Conservation (phyloP, 441 rosid genomes). For the Sinapis alba region DNA sequence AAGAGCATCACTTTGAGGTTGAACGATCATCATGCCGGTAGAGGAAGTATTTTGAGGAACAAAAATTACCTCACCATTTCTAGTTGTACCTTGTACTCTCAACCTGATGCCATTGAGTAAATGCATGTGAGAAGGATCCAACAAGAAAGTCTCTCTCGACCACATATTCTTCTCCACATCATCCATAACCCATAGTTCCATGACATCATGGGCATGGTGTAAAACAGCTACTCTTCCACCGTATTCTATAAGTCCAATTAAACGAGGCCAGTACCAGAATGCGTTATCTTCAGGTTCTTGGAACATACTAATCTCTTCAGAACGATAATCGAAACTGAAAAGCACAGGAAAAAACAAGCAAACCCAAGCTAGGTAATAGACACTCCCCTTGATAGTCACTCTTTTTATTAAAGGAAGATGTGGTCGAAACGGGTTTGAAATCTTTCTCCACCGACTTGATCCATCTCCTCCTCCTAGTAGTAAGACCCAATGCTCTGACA, state of each 20-base stretch:
- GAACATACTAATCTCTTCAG: background rate
- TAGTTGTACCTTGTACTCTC: conserved; percentile 4
- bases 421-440: background rate
- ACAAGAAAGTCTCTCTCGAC: background rate
- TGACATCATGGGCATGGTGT: background rate
- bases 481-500: background rate
- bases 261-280: no score
- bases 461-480: background rate
- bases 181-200: background rate
- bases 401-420: background rate
- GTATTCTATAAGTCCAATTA: background rate
- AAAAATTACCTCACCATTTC: conserved; percentile 12
- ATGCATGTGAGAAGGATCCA: conserved; percentile 11
- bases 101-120: background rate
- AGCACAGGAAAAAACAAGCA: background rate
- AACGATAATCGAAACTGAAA: background rate
- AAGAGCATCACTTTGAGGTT: background rate
- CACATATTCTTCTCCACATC: background rate
- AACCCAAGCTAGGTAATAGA: background rate
- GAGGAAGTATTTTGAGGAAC: conserved; percentile 1
- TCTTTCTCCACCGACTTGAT: background rate
- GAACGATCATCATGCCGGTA: background rate
- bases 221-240: background rate
- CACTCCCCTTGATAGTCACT: background rate
- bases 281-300: background rate